Base-by-base conservation (phyloP, 2,329 filamentous ascomycete species). In the Nemania sp. region DNA sequence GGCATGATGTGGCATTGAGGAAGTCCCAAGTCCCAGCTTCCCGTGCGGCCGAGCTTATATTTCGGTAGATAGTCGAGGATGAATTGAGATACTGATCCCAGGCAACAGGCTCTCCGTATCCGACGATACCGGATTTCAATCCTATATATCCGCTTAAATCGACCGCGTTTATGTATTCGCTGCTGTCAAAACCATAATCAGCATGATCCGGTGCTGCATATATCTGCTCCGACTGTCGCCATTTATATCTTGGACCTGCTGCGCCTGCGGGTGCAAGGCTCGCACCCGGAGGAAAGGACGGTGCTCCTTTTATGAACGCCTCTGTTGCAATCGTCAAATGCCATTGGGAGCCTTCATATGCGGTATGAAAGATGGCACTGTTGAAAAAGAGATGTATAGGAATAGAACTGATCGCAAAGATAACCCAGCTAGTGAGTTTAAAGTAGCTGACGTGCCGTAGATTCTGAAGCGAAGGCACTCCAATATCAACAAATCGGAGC, bases 401-500 rank as follows among this genome's bases (percentile, higher is more conserved):
- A 7, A 73, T 17, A 1, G 71, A 69, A 18, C 57, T 67, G 2
- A 68, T 18, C 15, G 61, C 49, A n/a, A 74, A 57, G 0, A 71
- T 34, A 5, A 65, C 1, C 68, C 70, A 74, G 9, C 59, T 47
- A 3, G 62, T 18, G 1, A 51, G 45, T 51, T 69, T 69, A 25
- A 63, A 56, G 12, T 11, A 13, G 49, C 2, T 64, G 56, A 72
- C 53, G 3, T 57, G 54, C 13, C 63, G 55, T 12, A 79, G 40
- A 60, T 79, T 81, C 1, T 77, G 69, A 1, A 76, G 7, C 17
- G 50, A 53, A 15, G 50, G 50, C 13, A 43, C 20, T 13, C 50
- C 50, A 13, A 53, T 43, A 34, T 53, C 50, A 5, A 53, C 3
- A 2, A 37, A 18, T 17, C 37, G 21, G 11, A 43, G 69, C 1